A percentile compares a stretch with the other conserved stretches of the same genome.
phyloP scores from a whole-genome alignment of 1,284 basidiomycete genomes.

The Cryptococcus sp. region DNA sequence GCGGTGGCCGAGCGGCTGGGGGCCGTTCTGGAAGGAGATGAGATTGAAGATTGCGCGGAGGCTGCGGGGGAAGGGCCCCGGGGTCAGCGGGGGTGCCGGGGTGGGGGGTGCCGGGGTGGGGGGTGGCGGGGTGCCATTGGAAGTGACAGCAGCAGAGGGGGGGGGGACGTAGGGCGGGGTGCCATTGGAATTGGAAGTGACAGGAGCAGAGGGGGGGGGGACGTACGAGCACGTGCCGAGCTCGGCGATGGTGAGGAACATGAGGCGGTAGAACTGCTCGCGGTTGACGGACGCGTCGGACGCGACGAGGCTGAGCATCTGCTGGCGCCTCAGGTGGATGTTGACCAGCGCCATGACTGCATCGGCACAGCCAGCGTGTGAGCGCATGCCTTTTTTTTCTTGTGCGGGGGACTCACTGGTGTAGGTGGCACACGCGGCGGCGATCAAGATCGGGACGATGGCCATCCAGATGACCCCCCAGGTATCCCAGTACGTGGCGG shows the following conservation, averaged over 20 bases:
- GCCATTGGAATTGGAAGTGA: no score
- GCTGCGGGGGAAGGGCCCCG: slow-evolving; percentile 10
- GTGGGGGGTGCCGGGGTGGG: no score
- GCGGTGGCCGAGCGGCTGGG: slow-evolving; percentile 30
- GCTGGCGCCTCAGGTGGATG: slow-evolving; percentile 33
- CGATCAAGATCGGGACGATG: slow-evolving; percentile 39
- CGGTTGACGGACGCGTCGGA: slow-evolving; percentile 32
- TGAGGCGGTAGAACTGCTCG: slow-evolving; percentile 40
- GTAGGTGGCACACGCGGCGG: slow-evolving; percentile 27
- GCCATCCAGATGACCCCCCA: slow-evolving; percentile 44
- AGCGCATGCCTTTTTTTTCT: no score
- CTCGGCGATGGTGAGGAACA: slow-evolving; percentile 36
- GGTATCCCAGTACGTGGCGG: slow-evolving; percentile 41
- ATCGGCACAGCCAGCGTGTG: no score
- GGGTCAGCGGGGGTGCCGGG: slow-evolving; percentile 4
- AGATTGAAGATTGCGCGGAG: slow-evolving; percentile 44
- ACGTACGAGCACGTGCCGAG: slow-evolving; percentile 39
- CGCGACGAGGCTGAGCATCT: slow-evolving; percentile 36
- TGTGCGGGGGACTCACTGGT: slow-evolving; percentile 39
- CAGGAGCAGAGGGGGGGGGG: neutral
- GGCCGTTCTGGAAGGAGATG: slow-evolving; percentile 35
- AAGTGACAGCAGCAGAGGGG: no score
- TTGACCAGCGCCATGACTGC: slow-evolving; percentile 42
- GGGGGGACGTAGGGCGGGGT: no score
- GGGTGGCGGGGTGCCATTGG: no score